Evolutionary conservation across 768 basidiomycete species (phyloP), one percentile per base, ranked within the genome.

Genomic region (Panellus pusillus): DNA sequence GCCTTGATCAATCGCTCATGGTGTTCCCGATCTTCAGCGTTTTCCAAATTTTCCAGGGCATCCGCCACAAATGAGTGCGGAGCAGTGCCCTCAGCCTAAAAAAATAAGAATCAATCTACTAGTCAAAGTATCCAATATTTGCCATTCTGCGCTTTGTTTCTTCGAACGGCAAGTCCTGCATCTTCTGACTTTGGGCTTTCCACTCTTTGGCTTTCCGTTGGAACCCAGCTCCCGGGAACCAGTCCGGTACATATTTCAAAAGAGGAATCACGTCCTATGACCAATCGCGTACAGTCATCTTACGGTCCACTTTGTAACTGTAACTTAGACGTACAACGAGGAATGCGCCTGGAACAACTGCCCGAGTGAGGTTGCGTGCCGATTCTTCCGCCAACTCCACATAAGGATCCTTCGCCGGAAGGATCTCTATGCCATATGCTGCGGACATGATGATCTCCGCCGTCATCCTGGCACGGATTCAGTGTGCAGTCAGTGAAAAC

Each of bases 151-250:
- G 50, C 28, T 72, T 67, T 3, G 74, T 70, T 28, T 66, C 66
- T 6, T 63, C 52, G 46, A 73, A 79, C 0, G 79, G 79, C 11
- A 66, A 58, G 32, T 67, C 61, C 32, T 75, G 69, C 14, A 71
- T 62, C 70, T 76, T 73, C 15, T 71, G 65, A 6, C 67, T 65
- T 11, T 71, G 61, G 19, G 54, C 63, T 27, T 67, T 67, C 61
- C 73, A 71, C 35, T 62, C 45, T 24, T 65, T 63, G 1, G 78
- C 77, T 40, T 64, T 68, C 38, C 64, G 68, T 54, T 78, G 70
- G 62, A 78, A 80, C 27, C 71, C 72, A 6, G 75, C 72, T 0
- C 79, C 79, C 28, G 79, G 78, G 13, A 79, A 40, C 77, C 78
- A 80, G 3, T 39, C 44, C 0, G 52, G 50, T 18, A 53, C 52